A percentile compares a stretch with the other conserved stretches of the same genome.
Evolutionary conservation across 257 asterid species (phyloP).

Genomic region (Prunella vulgaris): DNA sequence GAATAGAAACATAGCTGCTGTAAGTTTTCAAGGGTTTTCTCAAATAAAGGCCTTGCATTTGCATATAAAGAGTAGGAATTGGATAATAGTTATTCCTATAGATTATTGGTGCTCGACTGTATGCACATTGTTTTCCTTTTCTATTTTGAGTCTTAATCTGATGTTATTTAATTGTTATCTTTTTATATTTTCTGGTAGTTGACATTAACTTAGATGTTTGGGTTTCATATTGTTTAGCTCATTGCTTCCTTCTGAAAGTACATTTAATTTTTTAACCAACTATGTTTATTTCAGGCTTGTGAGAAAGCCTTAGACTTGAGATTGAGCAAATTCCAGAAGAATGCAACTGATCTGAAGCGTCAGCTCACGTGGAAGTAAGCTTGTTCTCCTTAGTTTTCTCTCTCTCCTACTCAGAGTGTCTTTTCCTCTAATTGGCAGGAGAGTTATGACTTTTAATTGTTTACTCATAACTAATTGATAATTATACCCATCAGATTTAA

Average conservation of each 20-base stretch:
- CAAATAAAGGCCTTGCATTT: neutral
- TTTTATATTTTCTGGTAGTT: neutral
- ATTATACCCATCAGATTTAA: conserved; percentile 50
- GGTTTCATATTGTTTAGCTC: neutral
- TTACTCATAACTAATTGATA: conserved; percentile 18
- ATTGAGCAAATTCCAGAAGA: conserved; percentile 63
- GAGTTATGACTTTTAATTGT: conserved; percentile 6
- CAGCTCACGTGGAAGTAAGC: conserved; percentile 89
- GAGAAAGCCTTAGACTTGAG: conserved; percentile 51
- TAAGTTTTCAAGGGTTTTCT: conserved; percentile 11
- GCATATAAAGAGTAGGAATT: neutral
- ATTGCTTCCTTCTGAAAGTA: conserved; percentile 9
- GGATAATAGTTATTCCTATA: neutral
- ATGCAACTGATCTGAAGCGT: conserved; percentile 63
- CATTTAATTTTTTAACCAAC: conserved; percentile 2
- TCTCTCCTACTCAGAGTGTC: conserved; percentile 1
- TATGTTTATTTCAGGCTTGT: conserved; percentile 54
- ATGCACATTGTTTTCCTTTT: neutral
- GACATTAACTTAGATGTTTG: neutral
- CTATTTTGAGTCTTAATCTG: conserved; percentile 11
- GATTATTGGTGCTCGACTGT: conserved; percentile 1
- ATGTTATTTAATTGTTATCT: neutral
- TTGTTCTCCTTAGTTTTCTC: conserved; percentile 21
- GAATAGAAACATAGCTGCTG: conserved; percentile 6
- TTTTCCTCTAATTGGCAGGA: conserved; percentile 5